phyloP scores from a whole-genome alignment of 2,329 filamentous ascomycete genomes.

The Trichoderma simmonsii region DNA sequence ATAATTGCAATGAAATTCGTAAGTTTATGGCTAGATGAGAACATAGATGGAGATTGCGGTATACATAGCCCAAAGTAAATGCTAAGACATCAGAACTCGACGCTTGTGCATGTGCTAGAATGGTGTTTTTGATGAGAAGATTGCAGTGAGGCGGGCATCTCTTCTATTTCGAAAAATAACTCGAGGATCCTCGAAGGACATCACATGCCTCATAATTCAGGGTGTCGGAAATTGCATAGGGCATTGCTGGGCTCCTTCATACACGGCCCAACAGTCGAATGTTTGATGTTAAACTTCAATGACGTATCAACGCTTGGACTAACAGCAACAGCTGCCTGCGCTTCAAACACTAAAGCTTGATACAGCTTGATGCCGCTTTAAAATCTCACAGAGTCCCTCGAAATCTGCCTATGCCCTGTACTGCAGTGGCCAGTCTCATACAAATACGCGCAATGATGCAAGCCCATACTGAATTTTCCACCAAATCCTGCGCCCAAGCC shows the following conservation, averaged over 20 bases:
- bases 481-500: not conserved
- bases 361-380: not conserved
- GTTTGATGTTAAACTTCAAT: not conserved
- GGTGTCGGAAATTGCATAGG: not conserved
- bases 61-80: not conserved
- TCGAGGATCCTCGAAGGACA: not conserved
- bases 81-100: not conserved
- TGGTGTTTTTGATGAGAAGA: not conserved
- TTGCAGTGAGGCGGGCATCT: not conserved
- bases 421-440: not conserved
- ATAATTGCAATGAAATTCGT: not conserved
- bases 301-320: not conserved
- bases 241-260: not conserved
- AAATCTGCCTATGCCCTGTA: not conserved
- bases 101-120: not conserved
- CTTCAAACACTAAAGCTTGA: not conserved
- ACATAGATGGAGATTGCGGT: not conserved
- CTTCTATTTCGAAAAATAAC: not conserved
- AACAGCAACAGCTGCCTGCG: not conserved
- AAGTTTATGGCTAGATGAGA: not conserved
- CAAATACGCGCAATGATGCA: not conserved
- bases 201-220: not conserved
- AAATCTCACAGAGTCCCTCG: not conserved
- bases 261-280: not conserved
- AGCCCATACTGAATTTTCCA: not conserved